Evolutionary conservation across 2,329 filamentous ascomycete species (phyloP).

Genomic region (Venturia pyrina): DNA sequence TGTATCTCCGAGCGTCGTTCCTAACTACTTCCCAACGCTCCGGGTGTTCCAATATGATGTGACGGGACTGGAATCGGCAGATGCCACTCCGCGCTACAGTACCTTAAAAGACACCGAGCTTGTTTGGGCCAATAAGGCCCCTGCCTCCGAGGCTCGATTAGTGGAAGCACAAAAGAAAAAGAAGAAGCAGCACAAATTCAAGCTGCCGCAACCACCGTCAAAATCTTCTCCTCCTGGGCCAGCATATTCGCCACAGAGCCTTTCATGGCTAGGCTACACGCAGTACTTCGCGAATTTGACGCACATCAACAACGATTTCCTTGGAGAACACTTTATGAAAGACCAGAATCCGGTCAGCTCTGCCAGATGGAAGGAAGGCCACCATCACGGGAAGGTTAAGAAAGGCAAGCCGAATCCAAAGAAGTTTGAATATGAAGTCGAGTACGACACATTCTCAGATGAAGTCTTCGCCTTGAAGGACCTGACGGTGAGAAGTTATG

Average conservation of each 20-base stretch:
- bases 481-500: conserved; percentile 71
- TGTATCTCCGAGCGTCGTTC: conserved; percentile 79
- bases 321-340: conserved; percentile 14
- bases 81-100: conserved; percentile 1
- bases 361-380: conserved; percentile 52
- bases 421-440: conserved; percentile 65
- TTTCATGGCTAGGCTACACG: conserved; percentile 70
- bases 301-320: conserved; percentile 65
- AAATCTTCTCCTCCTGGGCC: conserved; percentile 69
- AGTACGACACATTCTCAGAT: conserved; percentile 79
- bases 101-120: conserved; percentile 13
- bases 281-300: conserved; percentile 97
- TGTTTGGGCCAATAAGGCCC: neutral
- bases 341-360: conserved; percentile 19
- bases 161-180: conserved; percentile 42
- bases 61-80: conserved; percentile 46
- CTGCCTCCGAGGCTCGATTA: conserved; percentile 32
- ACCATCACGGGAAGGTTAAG: conserved; percentile 43
- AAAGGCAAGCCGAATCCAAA: conserved; percentile 45
- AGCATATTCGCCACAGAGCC: conserved; percentile 75
- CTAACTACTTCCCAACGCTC: conserved; percentile 82
- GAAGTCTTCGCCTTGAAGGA: conserved; percentile 65
- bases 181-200: conserved; percentile 44
- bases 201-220: conserved; percentile 59
- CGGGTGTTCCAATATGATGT: conserved; percentile 95